A percentile compares a stretch with the other conserved stretches of the same genome.
Evolutionary conservation across 257 asterid species (phyloP).

Genomic region (Ilex aquifolium): DNA sequence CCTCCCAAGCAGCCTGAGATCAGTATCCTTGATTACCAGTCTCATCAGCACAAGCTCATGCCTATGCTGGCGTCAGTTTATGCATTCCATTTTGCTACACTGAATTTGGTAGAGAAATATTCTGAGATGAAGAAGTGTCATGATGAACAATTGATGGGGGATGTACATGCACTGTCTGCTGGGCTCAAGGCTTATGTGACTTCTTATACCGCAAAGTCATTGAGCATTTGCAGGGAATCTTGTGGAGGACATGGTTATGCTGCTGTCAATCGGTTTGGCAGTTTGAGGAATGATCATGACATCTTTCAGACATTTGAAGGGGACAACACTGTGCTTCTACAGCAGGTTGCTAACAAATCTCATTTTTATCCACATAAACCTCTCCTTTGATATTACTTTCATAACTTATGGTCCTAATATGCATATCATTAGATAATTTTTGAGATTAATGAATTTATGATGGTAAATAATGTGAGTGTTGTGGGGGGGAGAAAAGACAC

Average conservation of each 20-base stretch:
- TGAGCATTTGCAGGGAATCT: constrained; percentile 90
- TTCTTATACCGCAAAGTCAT: constrained; percentile 71
- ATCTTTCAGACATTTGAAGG: constrained; percentile 99
- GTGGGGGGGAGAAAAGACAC: no score
- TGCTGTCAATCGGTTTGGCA: constrained; percentile 89
- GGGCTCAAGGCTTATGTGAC: constrained; percentile 96
- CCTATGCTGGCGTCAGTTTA: constrained; percentile 93
- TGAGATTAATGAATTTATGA: no score
- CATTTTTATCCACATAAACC: neutral
- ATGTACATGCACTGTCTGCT: constrained; percentile 91
- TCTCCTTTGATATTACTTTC: no score
- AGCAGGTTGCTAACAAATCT: constrained; percentile 59
- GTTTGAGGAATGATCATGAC: constrained; percentile 95
- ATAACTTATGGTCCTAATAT: no score
- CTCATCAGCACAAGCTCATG: constrained; percentile 97
- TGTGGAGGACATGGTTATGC: constrained; percentile 99
- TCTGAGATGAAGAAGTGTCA: constrained; percentile 76
- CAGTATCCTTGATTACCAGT: constrained; percentile 91
- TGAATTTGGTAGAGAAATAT: constrained; percentile 64
- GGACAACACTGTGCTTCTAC: constrained; percentile 94
- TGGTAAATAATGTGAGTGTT: no score
- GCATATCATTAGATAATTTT: no score
- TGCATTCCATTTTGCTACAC: constrained; percentile 84
- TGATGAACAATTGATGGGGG: constrained; percentile 72
- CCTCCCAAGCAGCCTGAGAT: constrained; percentile 95